Evolutionary conservation across 148 eudicot species (phyloP).

Genomic region (Vaccinium vitisidaea): DNA sequence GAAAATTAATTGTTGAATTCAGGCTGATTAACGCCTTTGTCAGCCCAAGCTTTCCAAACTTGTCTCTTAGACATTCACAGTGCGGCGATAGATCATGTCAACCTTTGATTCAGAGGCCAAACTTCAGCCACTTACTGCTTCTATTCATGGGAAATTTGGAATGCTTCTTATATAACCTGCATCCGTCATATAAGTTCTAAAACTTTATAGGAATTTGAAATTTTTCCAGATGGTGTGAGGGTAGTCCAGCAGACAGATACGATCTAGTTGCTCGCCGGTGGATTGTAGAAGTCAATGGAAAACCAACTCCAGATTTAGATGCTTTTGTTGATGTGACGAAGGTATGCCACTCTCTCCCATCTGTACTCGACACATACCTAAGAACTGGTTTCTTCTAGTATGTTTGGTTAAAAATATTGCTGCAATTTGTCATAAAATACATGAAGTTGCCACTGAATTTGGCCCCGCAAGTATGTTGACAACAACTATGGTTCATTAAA

Average conservation of each 20-base stretch:
- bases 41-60: constrained; percentile 1
- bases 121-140: not conserved
- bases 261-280: constrained; percentile 85
- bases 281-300: constrained; percentile 95
- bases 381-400: not conserved
- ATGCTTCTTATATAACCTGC: not conserved
- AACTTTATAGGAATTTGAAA: not conserved
- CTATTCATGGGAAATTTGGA: not conserved
- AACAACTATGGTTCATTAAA: not conserved
- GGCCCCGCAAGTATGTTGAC: not conserved
- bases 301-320: constrained; percentile 85
- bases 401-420: not conserved
- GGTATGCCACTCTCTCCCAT: constrained; percentile 39
- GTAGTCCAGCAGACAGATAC: constrained; percentile 54
- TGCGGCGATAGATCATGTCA: not conserved
- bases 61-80: not conserved
- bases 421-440: not conserved
- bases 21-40: not conserved
- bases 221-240: not conserved
- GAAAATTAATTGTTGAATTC: not conserved
- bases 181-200: not conserved
- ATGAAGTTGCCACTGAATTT: not conserved
- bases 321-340: constrained; percentile 78
- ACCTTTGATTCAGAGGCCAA: not conserved
- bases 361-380: constrained; percentile 6